Conservation (phyloP, 495 filamentous ascomycete genomes). For the Penicillium manginii region DNA sequence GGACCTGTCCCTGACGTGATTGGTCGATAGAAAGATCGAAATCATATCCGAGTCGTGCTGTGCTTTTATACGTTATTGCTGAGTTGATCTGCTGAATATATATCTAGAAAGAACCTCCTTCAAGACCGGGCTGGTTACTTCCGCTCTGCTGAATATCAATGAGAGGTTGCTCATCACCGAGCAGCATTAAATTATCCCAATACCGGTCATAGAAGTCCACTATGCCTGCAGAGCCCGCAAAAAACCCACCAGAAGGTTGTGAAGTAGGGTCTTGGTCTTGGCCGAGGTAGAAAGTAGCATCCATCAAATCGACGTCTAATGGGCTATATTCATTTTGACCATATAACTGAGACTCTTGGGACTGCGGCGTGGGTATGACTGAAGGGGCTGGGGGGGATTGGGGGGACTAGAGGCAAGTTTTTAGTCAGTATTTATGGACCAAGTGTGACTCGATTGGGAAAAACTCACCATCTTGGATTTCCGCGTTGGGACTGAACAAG, state of each 20-base stretch:
- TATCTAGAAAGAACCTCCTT: neutral
- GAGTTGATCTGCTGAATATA: no score
- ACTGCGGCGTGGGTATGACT: neutral
- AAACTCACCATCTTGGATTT: neutral
- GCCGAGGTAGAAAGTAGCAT: slow-evolving; percentile 12
- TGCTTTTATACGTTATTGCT: no score
- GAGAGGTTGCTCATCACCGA: slow-evolving; percentile 4
- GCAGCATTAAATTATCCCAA: slow-evolving; percentile 19
- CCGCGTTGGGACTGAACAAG: neutral
- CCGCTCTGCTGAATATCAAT: neutral
- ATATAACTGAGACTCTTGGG: neutral
- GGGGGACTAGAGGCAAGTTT: neutral
- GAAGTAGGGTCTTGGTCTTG: slow-evolving; percentile 11
- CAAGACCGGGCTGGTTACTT: neutral
- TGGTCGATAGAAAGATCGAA: no score
- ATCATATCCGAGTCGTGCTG: no score
- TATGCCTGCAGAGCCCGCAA: slow-evolving; percentile 4
- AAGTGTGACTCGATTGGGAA: neutral
- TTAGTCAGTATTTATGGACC: neutral
- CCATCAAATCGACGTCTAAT: slow-evolving; percentile 16
- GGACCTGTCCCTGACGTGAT: no score
- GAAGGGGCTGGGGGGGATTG: neutral
- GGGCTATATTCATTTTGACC: slow-evolving; percentile 10
- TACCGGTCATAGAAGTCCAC: slow-evolving; percentile 17
- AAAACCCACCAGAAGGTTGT: neutral